Base-by-base conservation (phyloP, 2,329 filamentous ascomycete genomes). In the Phialophora tarda region DNA sequence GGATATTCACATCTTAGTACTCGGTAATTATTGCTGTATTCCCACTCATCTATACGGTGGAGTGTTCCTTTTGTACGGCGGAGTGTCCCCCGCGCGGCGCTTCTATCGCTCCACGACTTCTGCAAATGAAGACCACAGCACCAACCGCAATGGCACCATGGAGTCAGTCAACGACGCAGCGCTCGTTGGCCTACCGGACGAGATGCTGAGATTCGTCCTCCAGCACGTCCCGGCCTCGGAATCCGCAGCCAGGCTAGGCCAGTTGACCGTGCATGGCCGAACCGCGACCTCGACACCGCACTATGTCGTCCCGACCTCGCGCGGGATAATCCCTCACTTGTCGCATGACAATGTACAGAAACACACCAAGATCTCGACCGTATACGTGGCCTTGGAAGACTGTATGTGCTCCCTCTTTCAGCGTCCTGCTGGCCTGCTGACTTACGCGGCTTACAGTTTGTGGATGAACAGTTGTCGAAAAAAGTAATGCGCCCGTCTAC, bases 371-470 rank as follows among this genome's bases (percentile, higher is more conserved):
- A 82, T 96, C 66, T 81, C 82, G 30, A 91, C 90, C 28, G 83
- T 91, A 2, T 96, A 96, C 76, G 82, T 95, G 74, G 91, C 90
- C 0, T 81, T 98, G 30, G 95, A 99, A 82, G 95, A 99, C 78
- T 98, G 95, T 97, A 84, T 79, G 91, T 78, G 10, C 14, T 55
- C 26, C 38, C 30, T 38, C 50, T 62, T 62, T 44, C 24, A 57
- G 55, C 63, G 32, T 28, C 59, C 55, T 53, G 62, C 60, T 70
- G 63, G 58, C 41, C 50, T 56, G 75, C 81, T 83, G 75, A 84
- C 76, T 69, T 53, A 23, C 51, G 65, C 59, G 68, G 70, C 76
- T 79, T 65, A 68, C 65, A 77, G 76, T 77, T 74, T 72, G 28
- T 70, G 64, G 69, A 55, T 73, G 78, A 90, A 73, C 78, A 90